Conservation (phyloP, 257 asterid species). For the Penstemon barbatus region DNA sequence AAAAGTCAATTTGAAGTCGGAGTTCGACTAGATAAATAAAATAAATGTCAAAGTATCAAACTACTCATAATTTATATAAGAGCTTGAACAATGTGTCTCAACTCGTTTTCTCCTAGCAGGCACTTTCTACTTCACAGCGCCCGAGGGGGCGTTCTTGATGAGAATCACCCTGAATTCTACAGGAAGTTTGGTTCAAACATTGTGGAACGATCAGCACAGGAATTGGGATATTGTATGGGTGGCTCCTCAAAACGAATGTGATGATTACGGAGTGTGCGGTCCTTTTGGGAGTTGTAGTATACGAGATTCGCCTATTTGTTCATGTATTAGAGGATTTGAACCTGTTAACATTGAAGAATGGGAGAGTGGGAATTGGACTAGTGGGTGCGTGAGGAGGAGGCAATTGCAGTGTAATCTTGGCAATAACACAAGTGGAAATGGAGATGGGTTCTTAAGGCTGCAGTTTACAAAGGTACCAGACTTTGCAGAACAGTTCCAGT, state of each 20-base stretch:
- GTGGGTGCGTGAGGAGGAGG: slow-evolving; percentile 39
- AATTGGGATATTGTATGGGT: slow-evolving; percentile 34
- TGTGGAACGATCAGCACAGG: slow-evolving; percentile 41
- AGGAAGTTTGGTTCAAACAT: slow-evolving; percentile 33
- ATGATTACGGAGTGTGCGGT: slow-evolving; percentile 50
- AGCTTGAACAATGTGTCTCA: too few relatives aligned
- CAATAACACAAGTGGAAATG: background rate
- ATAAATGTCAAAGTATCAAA: too few relatives aligned
- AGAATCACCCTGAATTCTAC: slow-evolving; percentile 37
- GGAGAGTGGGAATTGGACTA: slow-evolving; percentile 43
- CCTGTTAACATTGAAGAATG: slow-evolving; percentile 34
- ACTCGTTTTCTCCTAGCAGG: slow-evolving; percentile 15
- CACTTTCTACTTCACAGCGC: slow-evolving; percentile 34
- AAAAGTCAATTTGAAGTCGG: too few relatives aligned
- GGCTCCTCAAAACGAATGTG: slow-evolving; percentile 41
- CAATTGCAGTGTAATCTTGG: slow-evolving; percentile 28
- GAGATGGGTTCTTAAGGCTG: slow-evolving; percentile 35
- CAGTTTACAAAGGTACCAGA: slow-evolving; percentile 44
- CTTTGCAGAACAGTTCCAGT: slow-evolving; percentile 25
- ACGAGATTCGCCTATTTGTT: slow-evolving; percentile 34
- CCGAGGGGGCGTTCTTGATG: slow-evolving; percentile 28
- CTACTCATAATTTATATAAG: too few relatives aligned
- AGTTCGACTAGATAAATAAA: too few relatives aligned
- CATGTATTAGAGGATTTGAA: slow-evolving; percentile 48
- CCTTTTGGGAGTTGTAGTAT: slow-evolving; percentile 43